phyloP scores from a whole-genome alignment of 208 protist species.

The Phytomonas francai region DNA sequence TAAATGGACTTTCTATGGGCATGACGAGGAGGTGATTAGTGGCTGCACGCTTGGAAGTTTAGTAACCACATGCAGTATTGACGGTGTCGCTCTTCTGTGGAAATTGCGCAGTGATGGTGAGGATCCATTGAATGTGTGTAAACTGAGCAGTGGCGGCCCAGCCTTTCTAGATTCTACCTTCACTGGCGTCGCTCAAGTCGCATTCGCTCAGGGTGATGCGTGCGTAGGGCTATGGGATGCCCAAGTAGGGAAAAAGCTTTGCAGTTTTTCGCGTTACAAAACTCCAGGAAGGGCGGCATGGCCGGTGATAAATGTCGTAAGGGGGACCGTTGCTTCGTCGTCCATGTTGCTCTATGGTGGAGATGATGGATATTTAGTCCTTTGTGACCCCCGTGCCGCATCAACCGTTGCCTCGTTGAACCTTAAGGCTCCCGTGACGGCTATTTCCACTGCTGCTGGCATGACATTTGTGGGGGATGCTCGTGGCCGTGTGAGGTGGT shows the following conservation, averaged over 20 bases:
- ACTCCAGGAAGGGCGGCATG: constrained; percentile 25
- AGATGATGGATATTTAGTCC: constrained; percentile 72
- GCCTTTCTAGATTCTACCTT: constrained; percentile 49
- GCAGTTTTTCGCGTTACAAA: constrained; percentile 23
- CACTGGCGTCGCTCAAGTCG: constrained; percentile 25
- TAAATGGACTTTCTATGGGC: constrained; percentile 51
- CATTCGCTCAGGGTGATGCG: constrained; percentile 61
- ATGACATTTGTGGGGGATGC: constrained; percentile 65
- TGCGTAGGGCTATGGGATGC: constrained; percentile 58
- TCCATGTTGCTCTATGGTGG: constrained; percentile 39
- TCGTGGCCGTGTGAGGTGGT: constrained; percentile 53
- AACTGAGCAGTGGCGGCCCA: constrained; percentile 45
- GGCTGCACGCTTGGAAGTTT: constrained; percentile 21
- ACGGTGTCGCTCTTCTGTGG: constrained; percentile 61
- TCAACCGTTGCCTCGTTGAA: constrained; percentile 15
- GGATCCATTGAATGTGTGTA: constrained; percentile 36
- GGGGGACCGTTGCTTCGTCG: constrained; percentile 12
- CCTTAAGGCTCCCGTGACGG: constrained; percentile 48
- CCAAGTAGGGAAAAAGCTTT: constrained; percentile 27
- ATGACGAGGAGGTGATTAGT: constrained; percentile 50
- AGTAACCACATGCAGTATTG: constrained; percentile 51
- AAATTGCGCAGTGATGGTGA: constrained; percentile 10
- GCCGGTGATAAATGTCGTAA: constrained; percentile 74
- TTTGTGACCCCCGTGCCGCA: constrained; percentile 24
- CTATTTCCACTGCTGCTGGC: constrained; percentile 23